Evolutionary conservation across 75 land plant species (phyloP), one percentile per base, ranked within the genome.

Genomic region (Picea sitchensis): DNA sequence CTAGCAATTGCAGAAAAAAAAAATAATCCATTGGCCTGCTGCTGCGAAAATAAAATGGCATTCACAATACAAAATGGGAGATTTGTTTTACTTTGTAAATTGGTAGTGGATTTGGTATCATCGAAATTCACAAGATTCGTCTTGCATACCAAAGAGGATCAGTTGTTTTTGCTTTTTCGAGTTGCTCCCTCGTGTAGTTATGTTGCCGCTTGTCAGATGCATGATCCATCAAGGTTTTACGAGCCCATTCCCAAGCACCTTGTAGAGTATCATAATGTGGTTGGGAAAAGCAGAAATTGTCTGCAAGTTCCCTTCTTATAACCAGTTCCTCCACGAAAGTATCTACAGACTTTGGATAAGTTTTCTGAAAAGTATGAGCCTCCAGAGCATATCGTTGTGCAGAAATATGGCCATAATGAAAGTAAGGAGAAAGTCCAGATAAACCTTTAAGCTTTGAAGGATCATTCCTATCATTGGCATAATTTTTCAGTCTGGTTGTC

Each of bases 241-340:
- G 93, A 56, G 99, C 99, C 99, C 99, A 97, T 73, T 84, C 90
- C 92, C 95, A 92, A 41, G 99, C 99, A 74, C 99, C 99, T 57
- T 86, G 82, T 41, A 97, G 21, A 56, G 88, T 88, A 79, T 95
- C 98, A 85, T 97, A 97, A 47, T 88, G 82, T 9, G 92, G 98
- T 78, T 97, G 99, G 74, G 94, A 95, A 77, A 78, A 86, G 86
- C 99, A 97, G 59, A 86, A 97, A 76, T 97, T 97, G 77, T 97
- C 99, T 83, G 99, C 93, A 59, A 97, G 88, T 72, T 95, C 99
- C 78, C 95, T 87, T 13, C 98, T 84, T 26, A 97, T 89, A 31
- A 97, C 85, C 86, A 92, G 78, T 87, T 96, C 99, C 87, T 97
- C 99, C 83, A 97, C 81, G 82, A 95, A 97, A 58, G 88, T 80